Evolutionary conservation across 352 stramenopile genomes (phyloP), one percentile per base, ranked within the genome.

Genomic region (Thalassiosira livingstoniorum): DNA sequence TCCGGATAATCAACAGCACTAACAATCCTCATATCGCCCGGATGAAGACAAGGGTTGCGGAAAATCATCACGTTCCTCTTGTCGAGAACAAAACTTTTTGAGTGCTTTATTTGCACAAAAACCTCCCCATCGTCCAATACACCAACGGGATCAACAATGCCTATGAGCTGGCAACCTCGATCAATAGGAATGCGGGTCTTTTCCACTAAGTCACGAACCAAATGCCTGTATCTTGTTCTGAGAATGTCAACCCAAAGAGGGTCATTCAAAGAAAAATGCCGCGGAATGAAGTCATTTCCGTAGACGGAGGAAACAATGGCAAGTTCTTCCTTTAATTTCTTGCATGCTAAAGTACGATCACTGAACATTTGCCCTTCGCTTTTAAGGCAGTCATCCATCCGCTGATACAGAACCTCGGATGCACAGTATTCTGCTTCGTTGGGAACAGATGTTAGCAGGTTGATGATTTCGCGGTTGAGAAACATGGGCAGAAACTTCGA

Each of bases 381-480:
- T 23, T 15, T 58, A 29, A 58, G 21, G 47, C 5, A 58, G 11
- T 5, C n/a, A n/a, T 58, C 47, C 11, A 58, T 10, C 4, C 47
- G 47, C 27, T 58, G 4, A n/a, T 29, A n/a, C 11, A 58, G 21
- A 23, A 5, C 10, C 10, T 7, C 27, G 47, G 47, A 58, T 29
- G 27, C 21, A n/a, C n/a, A n/a, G 4, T 58, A 11, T 10, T 58
- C n/a, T 5, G 5, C 4, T 25, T 29, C 27, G 11, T 23, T 5
- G 21, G 21, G 21, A 27, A 58, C 27, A 7, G 47, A 58, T 58
- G 47, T 58, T 11, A 58, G 21, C 47, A 58, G 27, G n/a, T 15
- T 58, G 21, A 58, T 58, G 47, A 58, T 27, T n/a, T 58, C 47
- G 27, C 47, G 47, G 27, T 58, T 58, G 5, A 58, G 47, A 58